phyloP scores from a whole-genome alignment of 2,329 filamentous ascomycete genomes.

The Madurella mycetomatis region DNA sequence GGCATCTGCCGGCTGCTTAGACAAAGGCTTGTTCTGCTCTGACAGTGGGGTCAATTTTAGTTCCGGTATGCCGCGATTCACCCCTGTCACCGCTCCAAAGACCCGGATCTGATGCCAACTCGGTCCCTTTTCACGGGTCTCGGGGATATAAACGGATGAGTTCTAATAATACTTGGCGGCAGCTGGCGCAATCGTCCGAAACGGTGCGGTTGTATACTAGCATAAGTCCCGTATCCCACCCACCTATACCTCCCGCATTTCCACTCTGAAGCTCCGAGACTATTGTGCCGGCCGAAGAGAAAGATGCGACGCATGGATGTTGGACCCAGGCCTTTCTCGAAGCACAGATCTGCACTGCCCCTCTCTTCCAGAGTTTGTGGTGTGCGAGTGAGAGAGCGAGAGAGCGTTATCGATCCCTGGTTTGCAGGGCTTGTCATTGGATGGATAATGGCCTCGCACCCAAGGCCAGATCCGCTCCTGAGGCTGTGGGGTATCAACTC shows the following conservation, averaged over 20 bases:
- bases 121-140: constrained; percentile 3
- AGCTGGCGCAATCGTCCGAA: constrained; percentile 3
- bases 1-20: constrained; percentile 3
- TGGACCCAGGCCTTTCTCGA: neutral
- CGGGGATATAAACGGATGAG: constrained; percentile 1
- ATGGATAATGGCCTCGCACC: neutral
- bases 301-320: neutral
- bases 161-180: constrained; percentile 14
- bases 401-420: neutral
- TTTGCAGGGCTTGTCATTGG: constrained; percentile 1
- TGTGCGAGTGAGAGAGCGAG: neutral
- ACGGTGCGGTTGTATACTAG: neutral
- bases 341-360: constrained; percentile 1
- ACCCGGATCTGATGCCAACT: constrained; percentile 5
- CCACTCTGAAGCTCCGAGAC: neutral
- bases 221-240: neutral
- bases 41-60: too few relatives aligned
- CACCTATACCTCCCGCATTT: neutral
- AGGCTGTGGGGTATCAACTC: neutral
- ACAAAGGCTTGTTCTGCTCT: too few relatives aligned
- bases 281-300: neutral
- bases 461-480: neutral
- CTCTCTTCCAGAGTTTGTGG: neutral
- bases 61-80: constrained; percentile 1
- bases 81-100: constrained; percentile 11